A percentile compares a stretch with the other conserved stretches of the same genome.
phyloP scores from a whole-genome alignment of 2,329 filamentous ascomycete genomes.

The Tolypocladium pustulatum region DNA sequence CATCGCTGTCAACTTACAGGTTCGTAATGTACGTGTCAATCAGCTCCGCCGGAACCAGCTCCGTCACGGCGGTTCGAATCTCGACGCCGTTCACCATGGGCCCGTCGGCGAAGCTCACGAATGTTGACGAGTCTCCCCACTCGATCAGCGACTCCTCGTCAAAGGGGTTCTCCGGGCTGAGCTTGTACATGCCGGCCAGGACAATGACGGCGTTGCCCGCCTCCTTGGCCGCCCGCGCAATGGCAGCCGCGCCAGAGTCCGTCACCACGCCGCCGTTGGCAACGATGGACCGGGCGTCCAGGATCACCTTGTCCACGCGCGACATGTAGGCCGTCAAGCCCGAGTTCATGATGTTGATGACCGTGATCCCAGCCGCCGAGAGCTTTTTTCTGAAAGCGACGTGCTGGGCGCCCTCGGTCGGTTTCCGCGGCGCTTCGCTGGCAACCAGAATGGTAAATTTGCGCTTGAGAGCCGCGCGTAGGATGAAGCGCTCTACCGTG shows the following conservation, averaged over 20 bases:
- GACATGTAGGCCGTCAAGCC: constrained; percentile 92
- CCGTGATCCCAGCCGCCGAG: constrained; percentile 64
- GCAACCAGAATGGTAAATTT: constrained; percentile 87
- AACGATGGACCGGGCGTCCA: constrained; percentile 78
- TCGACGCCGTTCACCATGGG: constrained; percentile 68
- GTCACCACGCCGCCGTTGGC: constrained; percentile 81
- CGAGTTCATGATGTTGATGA: constrained; percentile 75
- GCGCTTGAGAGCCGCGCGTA: constrained; percentile 77
- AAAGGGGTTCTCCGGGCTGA: constrained; percentile 82
- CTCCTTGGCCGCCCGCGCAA: constrained; percentile 75
- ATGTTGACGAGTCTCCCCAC: constrained; percentile 69
- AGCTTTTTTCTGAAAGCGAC: constrained; percentile 66
- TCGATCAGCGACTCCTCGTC: constrained; percentile 75
- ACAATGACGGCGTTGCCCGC: constrained; percentile 80
- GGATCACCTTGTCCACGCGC: constrained; percentile 86
- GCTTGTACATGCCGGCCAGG: constrained; percentile 83
- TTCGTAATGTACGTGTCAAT: constrained; percentile 83
- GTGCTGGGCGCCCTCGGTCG: constrained; percentile 28
- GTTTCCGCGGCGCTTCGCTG: constrained; percentile 42
- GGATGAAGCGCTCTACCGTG: constrained; percentile 81
- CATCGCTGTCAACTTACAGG: constrained; percentile 26
- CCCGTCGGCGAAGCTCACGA: constrained; percentile 70
- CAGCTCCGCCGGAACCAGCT: constrained; percentile 68
- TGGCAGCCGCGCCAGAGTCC: constrained; percentile 70
- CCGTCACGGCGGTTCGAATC: constrained; percentile 68